Base-by-base conservation (phyloP, 1,284 basidiomycete genomes). In the Rhodotorula sp. region DNA sequence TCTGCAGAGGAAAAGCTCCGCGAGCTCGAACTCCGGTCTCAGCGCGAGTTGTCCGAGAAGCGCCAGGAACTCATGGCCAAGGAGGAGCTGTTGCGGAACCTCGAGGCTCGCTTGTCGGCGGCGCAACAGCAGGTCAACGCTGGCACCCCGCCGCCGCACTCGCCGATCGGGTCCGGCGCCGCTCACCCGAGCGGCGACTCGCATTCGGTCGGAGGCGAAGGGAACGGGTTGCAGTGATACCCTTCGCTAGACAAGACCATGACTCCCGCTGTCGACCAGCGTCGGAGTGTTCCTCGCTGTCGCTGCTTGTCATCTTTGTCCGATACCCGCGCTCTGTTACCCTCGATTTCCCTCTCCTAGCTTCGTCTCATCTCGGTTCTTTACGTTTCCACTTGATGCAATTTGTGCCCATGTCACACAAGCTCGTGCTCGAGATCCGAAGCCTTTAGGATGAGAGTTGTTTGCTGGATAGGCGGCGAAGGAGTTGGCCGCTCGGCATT, bases 11-110 rank as follows among this genome's bases (percentile, higher is more conserved):
- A 96, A 84, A 95, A 95, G 85, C 88, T 99, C 75, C 91, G 95
- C 77, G 96, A 99, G 84, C 94, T 98, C 81, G 96, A 99, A 81
- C 87, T 98, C 82, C 94, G 93, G 81, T 94, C 98, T 51, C 95
- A 98, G 82, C 88, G 96, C 71, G 96, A 99, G 85, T 95, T 99
- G 83, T 93, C 93, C 82, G 92, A 99, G 85, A 97, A 97, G 86
- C 86, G 95, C 79, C 96, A 99, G 82, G 95, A 99, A 81, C 83
- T 99, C 75, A 66, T 82, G 48, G 82, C 82, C 22, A 81, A 81
- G 74, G 82, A 83, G 66, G 82, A 83, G 74, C 77, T 75, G 48
- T 75, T 83, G 26, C 91, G 92, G 81, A 92, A 92, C 82, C 82
- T 95, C 82, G 92, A 95, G 84, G 91, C 89, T 77, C 89, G 92